phyloP scores from a whole-genome alignment of 2,329 filamentous ascomycete species.

The Colletotrichum chrysophilum region DNA sequence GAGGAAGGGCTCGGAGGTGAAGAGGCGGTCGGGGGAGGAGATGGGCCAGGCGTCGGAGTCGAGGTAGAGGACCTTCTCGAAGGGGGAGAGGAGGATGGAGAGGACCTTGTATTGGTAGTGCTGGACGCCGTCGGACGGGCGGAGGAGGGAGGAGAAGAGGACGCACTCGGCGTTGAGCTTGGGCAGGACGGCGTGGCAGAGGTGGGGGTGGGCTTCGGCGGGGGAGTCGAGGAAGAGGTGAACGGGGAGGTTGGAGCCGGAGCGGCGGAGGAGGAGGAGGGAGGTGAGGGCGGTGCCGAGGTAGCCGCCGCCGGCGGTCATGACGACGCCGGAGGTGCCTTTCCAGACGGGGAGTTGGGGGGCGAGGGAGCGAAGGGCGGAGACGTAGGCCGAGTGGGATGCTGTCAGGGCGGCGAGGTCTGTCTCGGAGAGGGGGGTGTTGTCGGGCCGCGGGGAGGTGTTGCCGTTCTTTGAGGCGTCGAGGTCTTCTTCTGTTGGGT shows the following conservation, averaged over 20 bases:
- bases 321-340: constrained; percentile 51
- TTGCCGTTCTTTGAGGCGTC: constrained; percentile 1
- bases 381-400: constrained; percentile 34
- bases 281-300: constrained; percentile 55
- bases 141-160: constrained; percentile 32
- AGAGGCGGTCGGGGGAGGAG: constrained; percentile 42
- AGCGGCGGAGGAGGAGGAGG: constrained; percentile 55
- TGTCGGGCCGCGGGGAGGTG: constrained; percentile 15
- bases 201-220: constrained; percentile 30
- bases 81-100: constrained; percentile 62
- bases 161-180: constrained; percentile 36
- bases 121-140: constrained; percentile 29
- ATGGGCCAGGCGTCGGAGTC: constrained; percentile 62
- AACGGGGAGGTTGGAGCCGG: constrained; percentile 54
- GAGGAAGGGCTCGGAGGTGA: constrained; percentile 55
- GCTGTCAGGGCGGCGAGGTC: constrained; percentile 2
- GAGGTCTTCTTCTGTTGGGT: constrained; percentile 4
- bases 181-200: constrained; percentile 35
- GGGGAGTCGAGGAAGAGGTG: constrained; percentile 39
- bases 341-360: constrained; percentile 34
- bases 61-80: constrained; percentile 63
- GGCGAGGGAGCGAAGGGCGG: constrained; percentile 31
- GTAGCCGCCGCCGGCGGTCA: constrained; percentile 51
- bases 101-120: constrained; percentile 63
- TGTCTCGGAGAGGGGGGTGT: background rate